These are phyloP conservation scores for Platanthera zijinensis DNA, from an alignment of 106 monocot species.

Conservation along the genomic window DNA sequence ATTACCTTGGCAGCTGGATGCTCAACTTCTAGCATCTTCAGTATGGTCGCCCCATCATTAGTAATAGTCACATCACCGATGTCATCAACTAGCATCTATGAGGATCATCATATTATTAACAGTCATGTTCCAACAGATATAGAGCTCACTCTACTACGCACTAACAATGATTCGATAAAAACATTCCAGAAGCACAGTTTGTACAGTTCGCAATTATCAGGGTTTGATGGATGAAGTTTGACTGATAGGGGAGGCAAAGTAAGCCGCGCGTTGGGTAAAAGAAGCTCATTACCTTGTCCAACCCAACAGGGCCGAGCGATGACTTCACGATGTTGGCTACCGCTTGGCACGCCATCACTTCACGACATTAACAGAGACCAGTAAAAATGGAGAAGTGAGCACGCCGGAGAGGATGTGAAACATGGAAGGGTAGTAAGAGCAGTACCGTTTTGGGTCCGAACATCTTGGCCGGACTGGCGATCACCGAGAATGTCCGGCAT, in stretches of 20 bases:
- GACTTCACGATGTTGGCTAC: slow-evolving; percentile 95
- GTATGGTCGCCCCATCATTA: slow-evolving; percentile 96
- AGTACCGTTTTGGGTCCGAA: slow-evolving; percentile 89
- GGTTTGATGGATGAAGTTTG: neutral
- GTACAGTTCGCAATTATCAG: neutral
- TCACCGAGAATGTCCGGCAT: slow-evolving; percentile 89
- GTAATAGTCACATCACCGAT: slow-evolving; percentile 99
- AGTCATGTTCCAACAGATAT: neutral
- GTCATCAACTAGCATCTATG: slow-evolving; percentile 98
- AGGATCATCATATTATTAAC: neutral
- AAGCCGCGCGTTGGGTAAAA: neutral
- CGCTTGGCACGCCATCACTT: slow-evolving; percentile 93
- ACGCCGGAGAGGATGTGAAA: neutral
- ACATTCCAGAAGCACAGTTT: neutral
- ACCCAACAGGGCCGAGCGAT: slow-evolving; percentile 94
- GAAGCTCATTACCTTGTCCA: slow-evolving; percentile 57
- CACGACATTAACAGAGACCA: slow-evolving; percentile 2
- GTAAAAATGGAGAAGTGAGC: neutral
- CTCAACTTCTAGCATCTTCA: slow-evolving; percentile 98
- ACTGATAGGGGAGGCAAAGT: neutral
- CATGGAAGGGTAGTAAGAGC: neutral
- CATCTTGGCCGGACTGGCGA: slow-evolving; percentile 94
- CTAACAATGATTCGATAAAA: neutral
- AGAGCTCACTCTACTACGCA: neutral
- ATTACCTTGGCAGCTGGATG: slow-evolving; percentile 97